Evolutionary conservation across 176 grass and related monocot genomes (phyloP), one percentile per base, ranked within the genome.

Genomic region (Oryza rufipogon): DNA sequence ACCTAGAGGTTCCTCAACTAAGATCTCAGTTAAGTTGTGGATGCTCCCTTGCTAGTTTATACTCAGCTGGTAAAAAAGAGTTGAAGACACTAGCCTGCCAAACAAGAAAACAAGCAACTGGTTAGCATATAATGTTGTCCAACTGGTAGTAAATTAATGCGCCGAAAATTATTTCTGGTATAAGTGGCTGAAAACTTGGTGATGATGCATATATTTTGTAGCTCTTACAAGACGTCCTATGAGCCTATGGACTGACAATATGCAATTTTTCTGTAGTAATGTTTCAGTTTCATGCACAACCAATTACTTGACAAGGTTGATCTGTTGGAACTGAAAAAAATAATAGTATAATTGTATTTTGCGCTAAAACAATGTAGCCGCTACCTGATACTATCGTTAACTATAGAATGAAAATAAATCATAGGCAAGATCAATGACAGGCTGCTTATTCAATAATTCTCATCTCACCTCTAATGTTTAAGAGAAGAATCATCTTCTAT

Each of bases 401-500:
- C 11, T 14, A 49, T n/a, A 13, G 26, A 46, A 67, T 68, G 32
- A 85, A 84, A 73, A 64, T 39, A 83, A 83, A 66, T 22, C 51
- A 66, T 20, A 44, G 10, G 58, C 61, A 56, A 60, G 9, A 11
- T 0, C 34, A 72, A 70, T 38, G 47, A 12, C 38, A 20, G 44
- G 48, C 7, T 73, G 26, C 47, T 42, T 79, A 11, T 78, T 71
- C 32, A 33, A 36, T 14, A 67, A 34, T 20, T 54, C n/a, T 45
- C 70, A 75, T 70, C 51, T 84, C 45, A 87, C 70, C 76, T 87
- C 76, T 91, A 84, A 80, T 66, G 34, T 45, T 80, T 84, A 14
- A 80, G 63, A 25, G 81, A 76, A 6, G 36, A 79, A 76, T 80
- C 76, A 56, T 87, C 54, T 76, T 87, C 81, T 11, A 32, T 65